phyloP scores from a whole-genome alignment of 2,329 filamentous ascomycete genomes.

The Phoma herbarum region DNA sequence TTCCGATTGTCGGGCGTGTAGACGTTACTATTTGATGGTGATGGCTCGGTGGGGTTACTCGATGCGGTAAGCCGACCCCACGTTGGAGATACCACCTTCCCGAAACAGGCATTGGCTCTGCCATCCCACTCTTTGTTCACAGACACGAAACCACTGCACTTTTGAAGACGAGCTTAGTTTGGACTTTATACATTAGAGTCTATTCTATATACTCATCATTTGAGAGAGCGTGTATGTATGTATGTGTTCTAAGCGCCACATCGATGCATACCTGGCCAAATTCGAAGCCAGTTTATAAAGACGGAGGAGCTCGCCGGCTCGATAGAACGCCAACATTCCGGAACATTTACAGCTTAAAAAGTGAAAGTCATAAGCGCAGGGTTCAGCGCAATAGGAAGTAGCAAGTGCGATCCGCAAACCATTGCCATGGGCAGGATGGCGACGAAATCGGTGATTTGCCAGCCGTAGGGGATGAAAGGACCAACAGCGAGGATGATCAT shows the following conservation, averaged over 20 bases:
- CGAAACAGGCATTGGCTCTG: slow-evolving; percentile 10
- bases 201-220: slow-evolving; percentile 12
- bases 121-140: slow-evolving; percentile 9
- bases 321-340: slow-evolving; percentile 2
- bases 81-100: slow-evolving; percentile 21
- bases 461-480: slow-evolving; percentile 69
- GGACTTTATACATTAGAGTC: slow-evolving; percentile 19
- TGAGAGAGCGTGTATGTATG: slow-evolving; percentile 1
- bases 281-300: background rate
- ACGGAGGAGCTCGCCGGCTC: slow-evolving; percentile 15
- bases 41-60: slow-evolving; percentile 9
- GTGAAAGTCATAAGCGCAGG: slow-evolving; percentile 80
- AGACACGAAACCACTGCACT: background rate
- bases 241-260: background rate
- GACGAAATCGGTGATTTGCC: slow-evolving; percentile 60
- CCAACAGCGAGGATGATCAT: slow-evolving; percentile 72
- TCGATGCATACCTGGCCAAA: slow-evolving; percentile 15
- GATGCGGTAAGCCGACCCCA: slow-evolving; percentile 19
- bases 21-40: background rate
- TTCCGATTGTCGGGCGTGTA: slow-evolving; percentile 6
- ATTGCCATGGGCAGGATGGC: slow-evolving; percentile 80
- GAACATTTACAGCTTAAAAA: slow-evolving; percentile 60
- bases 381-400: slow-evolving; percentile 76
- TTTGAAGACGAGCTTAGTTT: background rate
- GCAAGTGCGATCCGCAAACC: slow-evolving; percentile 72